These are phyloP conservation scores for Spizellomyces punctatus DNA, from an alignment of 192 early-diverging fungal genomes.

Conservation along the genomic window DNA sequence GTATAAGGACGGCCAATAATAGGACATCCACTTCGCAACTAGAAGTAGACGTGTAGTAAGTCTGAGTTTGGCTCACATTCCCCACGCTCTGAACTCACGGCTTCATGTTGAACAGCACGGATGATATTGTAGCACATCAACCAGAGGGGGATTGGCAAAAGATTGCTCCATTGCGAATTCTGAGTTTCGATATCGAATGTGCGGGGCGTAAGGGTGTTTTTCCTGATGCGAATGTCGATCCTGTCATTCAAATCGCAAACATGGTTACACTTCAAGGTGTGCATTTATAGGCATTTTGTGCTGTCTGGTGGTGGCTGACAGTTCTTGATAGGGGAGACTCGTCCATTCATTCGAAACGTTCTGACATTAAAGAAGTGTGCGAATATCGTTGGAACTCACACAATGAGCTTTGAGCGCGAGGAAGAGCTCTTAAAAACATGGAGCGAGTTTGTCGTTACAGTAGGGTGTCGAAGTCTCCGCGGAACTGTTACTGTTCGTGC, in stretches of 20 bases:
- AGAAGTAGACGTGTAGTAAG: slow-evolving; percentile 76
- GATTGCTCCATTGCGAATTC: slow-evolving; percentile 89
- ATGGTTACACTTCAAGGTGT: slow-evolving; percentile 85
- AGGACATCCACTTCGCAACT: slow-evolving; percentile 70
- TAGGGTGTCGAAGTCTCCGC: slow-evolving; percentile 17
- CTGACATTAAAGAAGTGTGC: slow-evolving; percentile 91
- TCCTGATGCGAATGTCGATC: slow-evolving; percentile 87
- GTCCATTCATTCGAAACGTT: slow-evolving; percentile 92
- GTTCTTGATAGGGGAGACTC: slow-evolving; percentile 64
- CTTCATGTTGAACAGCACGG: slow-evolving; percentile 52
- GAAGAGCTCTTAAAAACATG: slow-evolving; percentile 77
- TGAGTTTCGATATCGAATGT: slow-evolving; percentile 99
- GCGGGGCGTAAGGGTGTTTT: slow-evolving; percentile 94
- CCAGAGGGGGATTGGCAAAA: slow-evolving; percentile 91
- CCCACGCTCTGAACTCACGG: neutral
- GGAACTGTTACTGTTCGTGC: neutral
- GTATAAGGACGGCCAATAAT: slow-evolving; percentile 36
- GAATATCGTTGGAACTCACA: slow-evolving; percentile 88
- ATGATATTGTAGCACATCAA: slow-evolving; percentile 78
- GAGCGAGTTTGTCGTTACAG: slow-evolving; percentile 80
- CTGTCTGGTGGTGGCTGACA: slow-evolving; percentile 10
- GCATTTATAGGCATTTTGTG: neutral
- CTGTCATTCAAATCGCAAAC: slow-evolving; percentile 97
- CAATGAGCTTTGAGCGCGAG: slow-evolving; percentile 79
- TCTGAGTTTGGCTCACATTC: neutral